A percentile compares a stretch with the other conserved stretches of the same genome.
These are phyloP conservation scores for Shiraia sp. DNA, from an alignment of 2,329 filamentous ascomycete species.

Conservation along the genomic window DNA sequence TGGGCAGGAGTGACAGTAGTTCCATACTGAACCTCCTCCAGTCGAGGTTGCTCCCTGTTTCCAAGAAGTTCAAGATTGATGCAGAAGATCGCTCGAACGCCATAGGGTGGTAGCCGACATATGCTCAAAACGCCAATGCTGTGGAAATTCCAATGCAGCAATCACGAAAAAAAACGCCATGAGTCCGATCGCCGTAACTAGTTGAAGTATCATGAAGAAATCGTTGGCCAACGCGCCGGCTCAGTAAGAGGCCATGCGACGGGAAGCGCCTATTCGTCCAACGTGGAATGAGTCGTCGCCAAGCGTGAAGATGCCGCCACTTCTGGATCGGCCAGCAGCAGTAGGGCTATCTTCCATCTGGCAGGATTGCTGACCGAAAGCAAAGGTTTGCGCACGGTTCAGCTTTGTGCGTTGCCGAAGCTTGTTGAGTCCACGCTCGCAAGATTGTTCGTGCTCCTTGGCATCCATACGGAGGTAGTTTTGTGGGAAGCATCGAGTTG, in stretches of 20 bases:
- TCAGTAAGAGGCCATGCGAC: constrained; percentile 47
- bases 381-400: constrained; percentile 87
- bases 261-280: constrained; percentile 39
- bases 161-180: constrained; percentile 40
- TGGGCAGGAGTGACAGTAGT: constrained; percentile 21
- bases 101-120: constrained; percentile 30
- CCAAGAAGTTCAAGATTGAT: constrained; percentile 27
- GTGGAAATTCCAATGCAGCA: constrained; percentile 34
- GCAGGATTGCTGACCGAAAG: constrained; percentile 75
- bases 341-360: constrained; percentile 68
- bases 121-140: constrained; percentile 40
- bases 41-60: constrained; percentile 22
- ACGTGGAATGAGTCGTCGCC: constrained; percentile 35
- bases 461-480: constrained; percentile 97
- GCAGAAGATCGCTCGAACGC: constrained; percentile 43
- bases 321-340: constrained; percentile 38
- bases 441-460: constrained; percentile 87
- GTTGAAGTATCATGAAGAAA: constrained; percentile 37
- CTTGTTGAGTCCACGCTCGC: constrained; percentile 91
- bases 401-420: constrained; percentile 88
- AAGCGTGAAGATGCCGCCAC: constrained; percentile 35
- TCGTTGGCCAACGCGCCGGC: constrained; percentile 23
- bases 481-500: constrained; percentile 83
- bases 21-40: constrained; percentile 19
- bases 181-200: constrained; percentile 39